Percentiles rank a stretch among this genome's conserved stretches.
phyloP scores from a whole-genome alignment of 768 basidiomycete genomes.

The Mycena alexandri region DNA sequence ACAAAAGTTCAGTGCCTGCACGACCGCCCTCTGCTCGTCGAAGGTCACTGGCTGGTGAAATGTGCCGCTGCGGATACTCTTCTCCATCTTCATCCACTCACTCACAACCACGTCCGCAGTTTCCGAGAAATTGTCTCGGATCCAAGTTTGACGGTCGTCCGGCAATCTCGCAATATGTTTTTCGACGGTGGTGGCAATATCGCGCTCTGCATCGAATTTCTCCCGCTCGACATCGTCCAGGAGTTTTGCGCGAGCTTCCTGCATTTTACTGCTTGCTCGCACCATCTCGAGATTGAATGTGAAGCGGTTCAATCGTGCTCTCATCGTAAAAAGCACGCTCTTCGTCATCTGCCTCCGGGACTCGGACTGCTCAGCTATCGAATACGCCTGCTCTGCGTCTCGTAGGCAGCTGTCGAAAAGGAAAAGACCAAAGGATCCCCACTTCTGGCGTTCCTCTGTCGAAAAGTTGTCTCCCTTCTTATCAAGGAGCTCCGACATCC shows the following conservation, averaged over 20 bases:
- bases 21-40: constrained; percentile 64
- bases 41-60: constrained; percentile 67
- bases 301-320: constrained; percentile 62
- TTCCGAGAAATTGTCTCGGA: constrained; percentile 55
- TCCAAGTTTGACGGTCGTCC: constrained; percentile 55
- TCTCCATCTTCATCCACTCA: constrained; percentile 61
- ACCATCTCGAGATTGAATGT: constrained; percentile 59
- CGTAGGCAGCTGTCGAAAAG: constrained; percentile 58
- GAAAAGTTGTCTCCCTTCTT: constrained; percentile 36
- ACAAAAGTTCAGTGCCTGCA: constrained; percentile 67
- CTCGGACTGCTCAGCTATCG: constrained; percentile 61
- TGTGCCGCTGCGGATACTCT: constrained; percentile 53
- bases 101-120: constrained; percentile 54
- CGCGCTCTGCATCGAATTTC: constrained; percentile 16
- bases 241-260: constrained; percentile 41
- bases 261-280: constrained; percentile 43
- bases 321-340: constrained; percentile 58
- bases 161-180: constrained; percentile 37
- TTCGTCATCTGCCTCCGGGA: constrained; percentile 66
- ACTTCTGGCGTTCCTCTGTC: constrained; percentile 51
- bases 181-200: constrained; percentile 30
- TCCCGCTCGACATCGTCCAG: constrained; percentile 28
- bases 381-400: constrained; percentile 62
- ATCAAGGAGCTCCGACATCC: constrained; percentile 52
- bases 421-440: constrained; percentile 63